These are phyloP conservation scores for Alternaria consortialis DNA, from an alignment of 2,329 filamentous ascomycete genomes.

Conservation along the genomic window DNA sequence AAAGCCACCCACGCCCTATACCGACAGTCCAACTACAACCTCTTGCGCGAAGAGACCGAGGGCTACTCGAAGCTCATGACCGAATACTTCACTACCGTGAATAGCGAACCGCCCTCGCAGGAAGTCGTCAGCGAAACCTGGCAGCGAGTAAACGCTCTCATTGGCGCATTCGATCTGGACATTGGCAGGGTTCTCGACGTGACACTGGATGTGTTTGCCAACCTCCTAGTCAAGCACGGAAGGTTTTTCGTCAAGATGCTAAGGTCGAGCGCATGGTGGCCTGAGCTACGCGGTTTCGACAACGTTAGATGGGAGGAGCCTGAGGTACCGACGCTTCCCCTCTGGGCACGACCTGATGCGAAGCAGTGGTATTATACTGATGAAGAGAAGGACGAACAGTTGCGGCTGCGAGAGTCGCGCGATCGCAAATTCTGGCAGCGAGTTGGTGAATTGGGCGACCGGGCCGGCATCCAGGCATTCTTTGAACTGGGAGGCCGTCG, in stretches of 20 bases:
- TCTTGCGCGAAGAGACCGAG: slow-evolving; percentile 93
- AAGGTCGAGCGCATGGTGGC: slow-evolving; percentile 96
- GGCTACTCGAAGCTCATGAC: slow-evolving; percentile 96
- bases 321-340: slow-evolving; percentile 74
- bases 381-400: slow-evolving; percentile 70
- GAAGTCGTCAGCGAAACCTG: slow-evolving; percentile 86
- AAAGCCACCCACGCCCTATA: slow-evolving; percentile 94
- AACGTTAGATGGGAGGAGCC: slow-evolving; percentile 59
- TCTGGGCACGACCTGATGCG: slow-evolving; percentile 82
- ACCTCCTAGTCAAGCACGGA: slow-evolving; percentile 89
- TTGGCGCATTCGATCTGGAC: slow-evolving; percentile 96
- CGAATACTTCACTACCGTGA: slow-evolving; percentile 90
- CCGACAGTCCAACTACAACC: slow-evolving; percentile 94
- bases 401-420: slow-evolving; percentile 67
- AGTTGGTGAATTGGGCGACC: slow-evolving; percentile 67
- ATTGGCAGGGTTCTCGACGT: slow-evolving; percentile 95
- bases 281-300: slow-evolving; percentile 67
- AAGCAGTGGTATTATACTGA: slow-evolving; percentile 70
- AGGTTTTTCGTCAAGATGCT: slow-evolving; percentile 95
- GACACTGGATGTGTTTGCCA: slow-evolving; percentile 92
- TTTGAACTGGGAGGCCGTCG: slow-evolving; percentile 84
- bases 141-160: slow-evolving; percentile 89
- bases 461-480: slow-evolving; percentile 78
- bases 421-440: slow-evolving; percentile 83
- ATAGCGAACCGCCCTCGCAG: slow-evolving; percentile 74